Base-by-base conservation (phyloP, 495 filamentous ascomycete genomes). In the Ramalina peruviana region DNA sequence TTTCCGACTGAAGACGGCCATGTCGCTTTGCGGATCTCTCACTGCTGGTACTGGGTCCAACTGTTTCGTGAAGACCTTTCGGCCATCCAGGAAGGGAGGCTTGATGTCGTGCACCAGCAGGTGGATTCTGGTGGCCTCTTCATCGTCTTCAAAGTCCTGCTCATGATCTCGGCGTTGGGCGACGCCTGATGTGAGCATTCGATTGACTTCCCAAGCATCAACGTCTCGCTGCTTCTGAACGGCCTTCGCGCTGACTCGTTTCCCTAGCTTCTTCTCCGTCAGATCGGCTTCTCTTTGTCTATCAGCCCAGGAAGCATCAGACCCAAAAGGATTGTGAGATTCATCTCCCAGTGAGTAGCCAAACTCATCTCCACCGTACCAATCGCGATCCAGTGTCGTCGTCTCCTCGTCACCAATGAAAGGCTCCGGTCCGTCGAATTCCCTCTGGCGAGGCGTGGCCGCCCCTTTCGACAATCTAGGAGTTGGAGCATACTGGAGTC, bases 191-290 rank as follows among this genome's bases (percentile, higher is more conserved):
- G 88, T 93, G 40, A 97, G 79, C 93, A 99, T 96, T 36, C 92
- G 86, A 66, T 99, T 97, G 15, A 88, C 89, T 63, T 98, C 92
- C 92, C 92, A 98, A 25, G 87, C 88, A 71, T 98, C 92, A 21
- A 85, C 83, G 61, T 96, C 92, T 62, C 88, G 89, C 66, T 94
- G 86, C 64, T 83, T 89, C 62, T 92, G 86, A 15, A 81, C 64
- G 41, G 82, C 79, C 40, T 80, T 72, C n/a, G 79, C 80, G 63
- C 73, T 86, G 62, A 85, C 75, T 38, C 78, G 64, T 58, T 77
- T 84, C 21, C 72, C 76, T 21, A 77, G 71, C 66, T 88, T 86
- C 69, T 83, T 87, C 59, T 87, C 85, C 25, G 73, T 70, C 60
- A 88, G 60, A 6, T 76, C 82, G 3, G 72, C 72, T 64, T 89